Base-by-base conservation (phyloP, 495 filamentous ascomycete species). In the Elasticomyces elasticus region DNA sequence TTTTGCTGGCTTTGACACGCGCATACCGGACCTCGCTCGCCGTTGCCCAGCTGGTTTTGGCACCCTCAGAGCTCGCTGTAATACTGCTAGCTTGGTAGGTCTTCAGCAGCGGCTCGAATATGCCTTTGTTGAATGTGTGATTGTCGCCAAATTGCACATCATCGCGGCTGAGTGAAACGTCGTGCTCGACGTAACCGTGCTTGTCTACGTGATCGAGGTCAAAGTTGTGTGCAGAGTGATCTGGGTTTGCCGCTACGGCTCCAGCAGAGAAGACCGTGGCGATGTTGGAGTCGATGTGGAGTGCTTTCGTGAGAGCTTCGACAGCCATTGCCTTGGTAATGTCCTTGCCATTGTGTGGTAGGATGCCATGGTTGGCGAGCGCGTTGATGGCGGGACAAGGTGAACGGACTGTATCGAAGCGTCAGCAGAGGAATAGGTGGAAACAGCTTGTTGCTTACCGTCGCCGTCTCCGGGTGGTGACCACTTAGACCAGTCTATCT, bases 131-230 rank as follows among this genome's bases (percentile, higher is more conserved):
- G 35, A 40, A 40, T 2, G 35, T 17, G 35, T 12, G 19, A 17
- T 40, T 40, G 35, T 13, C 19, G 4, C 35, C 35, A 17, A 40
- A 40, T 17, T 12, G 5, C 17, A 52, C 11, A 53, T 71, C 68
- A 2, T 56, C 56, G 0, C 68, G 59, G 1, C 60, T 66, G 1
- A 69, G 50, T 5, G 67, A 69, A 62, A 69, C 60, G 50, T 71
- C 68, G 49, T 71, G 67, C 54, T 69, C 68, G 40, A 69, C 53
- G 1, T 49, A 58, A 50, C 55, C 55, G 28, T 59, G 67, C 0
- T 31, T 54, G 26, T 41, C 64, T 12, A 71, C 54, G 40, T 68
- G 62, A 49, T 69, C 65, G 25, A 71, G 62, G 51, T 67, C 54
- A 5, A 71, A 12, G 26, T 54, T 40, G 13, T 40, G 35, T 5